Evolutionary conservation across 2,329 filamentous ascomycete species (phyloP), one percentile per base, ranked within the genome.

Genomic region (Aspergillus bombycis): DNA sequence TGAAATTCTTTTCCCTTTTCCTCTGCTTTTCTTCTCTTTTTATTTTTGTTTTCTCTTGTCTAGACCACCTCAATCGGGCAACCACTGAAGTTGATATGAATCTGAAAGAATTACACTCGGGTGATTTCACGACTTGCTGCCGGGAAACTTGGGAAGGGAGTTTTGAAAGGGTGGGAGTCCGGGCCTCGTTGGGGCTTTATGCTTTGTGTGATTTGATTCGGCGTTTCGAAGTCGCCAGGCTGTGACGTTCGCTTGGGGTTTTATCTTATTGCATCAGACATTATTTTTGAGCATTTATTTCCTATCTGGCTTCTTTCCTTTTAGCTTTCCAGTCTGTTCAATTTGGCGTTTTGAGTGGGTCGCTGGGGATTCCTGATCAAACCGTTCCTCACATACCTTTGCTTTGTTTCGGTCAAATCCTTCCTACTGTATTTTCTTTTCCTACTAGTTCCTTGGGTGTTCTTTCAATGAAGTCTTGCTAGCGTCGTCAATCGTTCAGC

Each of bases 61-160:
- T 69, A 65, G 55, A 67, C 58, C 57, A 59, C 48, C 63, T 65
- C 63, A 58, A 67, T 59, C 26, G 60, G 67, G 65, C 57, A 60
- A 62, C 63, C 23, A 59, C 52, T 38, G 52, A 55, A 55, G 32
- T 55, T 36, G 52, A 38, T 38, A 55, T 55, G 52, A 55, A 55
- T 16, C 32, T 55, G 32, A 55, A 38, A 55, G 52, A 26, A 38
- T 38, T 55, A 23, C 34, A 41, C 32, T 55, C 52, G 21, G 36
- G 34, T 23, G 34, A 36, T 55, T 55, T 36, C 14, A 55, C 32
- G 11, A 55, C 48, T 32, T 30, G 21, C 48, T 34, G 16, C 19
- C 28, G 52, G 52, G 32, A 38, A 55, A 38, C 21, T 23, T 55
- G 30, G n/a, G 48, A 52, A 19, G 26, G 52, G 52, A 55, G 52